phyloP scores from a whole-genome alignment of 1,284 basidiomycete genomes.

The Cutaneotrichosporon sp. region DNA sequence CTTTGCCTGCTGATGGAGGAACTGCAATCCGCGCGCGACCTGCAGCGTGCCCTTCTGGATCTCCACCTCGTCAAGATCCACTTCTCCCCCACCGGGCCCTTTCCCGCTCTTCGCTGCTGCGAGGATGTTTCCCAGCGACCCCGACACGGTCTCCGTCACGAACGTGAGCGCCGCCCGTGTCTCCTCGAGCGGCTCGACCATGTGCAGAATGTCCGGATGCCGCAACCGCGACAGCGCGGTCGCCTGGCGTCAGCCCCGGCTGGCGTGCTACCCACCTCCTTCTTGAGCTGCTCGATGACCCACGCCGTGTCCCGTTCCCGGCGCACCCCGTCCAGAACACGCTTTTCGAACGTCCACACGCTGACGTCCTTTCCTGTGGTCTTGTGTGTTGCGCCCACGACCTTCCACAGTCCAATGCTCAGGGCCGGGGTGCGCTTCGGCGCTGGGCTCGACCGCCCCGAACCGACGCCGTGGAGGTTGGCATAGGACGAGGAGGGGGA shows the following conservation, averaged over 20 bases:
- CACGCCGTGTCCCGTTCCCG: slow-evolving; percentile 59
- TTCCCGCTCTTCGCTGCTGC: slow-evolving; percentile 57
- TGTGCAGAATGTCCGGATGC: slow-evolving; percentile 94
- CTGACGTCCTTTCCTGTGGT: slow-evolving; percentile 79
- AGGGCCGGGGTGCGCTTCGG: slow-evolving; percentile 48
- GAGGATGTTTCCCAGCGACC: slow-evolving; percentile 53
- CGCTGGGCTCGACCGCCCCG: slow-evolving; percentile 48
- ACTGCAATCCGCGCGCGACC: slow-evolving; percentile 85
- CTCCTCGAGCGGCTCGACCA: slow-evolving; percentile 97
- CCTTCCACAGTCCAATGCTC: slow-evolving; percentile 78
- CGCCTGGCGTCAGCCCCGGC: slow-evolving; percentile 56
- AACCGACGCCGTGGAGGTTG: slow-evolving; percentile 45
- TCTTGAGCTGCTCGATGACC: slow-evolving; percentile 74
- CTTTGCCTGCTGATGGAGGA: slow-evolving; percentile 85
- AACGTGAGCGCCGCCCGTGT: slow-evolving; percentile 79
- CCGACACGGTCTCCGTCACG: slow-evolving; percentile 82
- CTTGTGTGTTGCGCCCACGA: slow-evolving; percentile 78
- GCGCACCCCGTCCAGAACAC: slow-evolving; percentile 65
- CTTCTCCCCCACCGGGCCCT: slow-evolving; percentile 67
- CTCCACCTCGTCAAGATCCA: slow-evolving; percentile 60
- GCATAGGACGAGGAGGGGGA: slow-evolving; percentile 38
- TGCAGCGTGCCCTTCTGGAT: slow-evolving; percentile 96
- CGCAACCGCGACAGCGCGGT: slow-evolving; percentile 77
- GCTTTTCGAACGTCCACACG: slow-evolving; percentile 86
- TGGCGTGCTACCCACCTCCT: slow-evolving; percentile 60